Percentiles rank a stretch among this genome's conserved stretches.
Conservation (phyloP, 2,329 filamentous ascomycete species). For the Exophiala sp. region DNA sequence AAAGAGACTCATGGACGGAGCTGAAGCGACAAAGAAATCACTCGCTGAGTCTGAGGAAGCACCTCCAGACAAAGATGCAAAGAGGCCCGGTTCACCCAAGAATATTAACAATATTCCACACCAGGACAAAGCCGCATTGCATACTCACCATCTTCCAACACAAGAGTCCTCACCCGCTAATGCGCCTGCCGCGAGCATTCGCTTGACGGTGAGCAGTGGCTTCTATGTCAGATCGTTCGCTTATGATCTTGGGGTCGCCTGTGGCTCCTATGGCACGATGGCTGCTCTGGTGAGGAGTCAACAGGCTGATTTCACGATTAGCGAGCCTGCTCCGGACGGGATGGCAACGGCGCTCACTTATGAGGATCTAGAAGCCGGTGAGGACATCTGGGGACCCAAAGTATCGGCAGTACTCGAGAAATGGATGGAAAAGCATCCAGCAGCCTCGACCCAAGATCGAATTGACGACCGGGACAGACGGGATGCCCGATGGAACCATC, state of each 20-base stretch:
- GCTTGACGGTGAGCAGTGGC: constrained; percentile 89
- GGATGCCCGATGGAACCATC: constrained; percentile 1
- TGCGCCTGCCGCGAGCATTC: constrained; percentile 72
- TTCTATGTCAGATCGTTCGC: constrained; percentile 96
- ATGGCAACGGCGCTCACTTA: constrained; percentile 68
- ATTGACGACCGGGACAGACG: constrained; percentile 14
- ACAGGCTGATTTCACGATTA: constrained; percentile 67
- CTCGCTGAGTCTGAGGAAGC: not conserved
- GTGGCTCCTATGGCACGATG: constrained; percentile 83
- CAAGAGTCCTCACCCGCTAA: constrained; percentile 19
- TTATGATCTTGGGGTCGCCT: constrained; percentile 81
- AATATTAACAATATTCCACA: constrained; percentile 20
- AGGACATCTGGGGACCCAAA: constrained; percentile 77
- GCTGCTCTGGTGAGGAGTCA: constrained; percentile 73
- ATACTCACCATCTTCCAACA: constrained; percentile 25
- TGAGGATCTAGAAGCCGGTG: constrained; percentile 69
- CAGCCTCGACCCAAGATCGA: not conserved
- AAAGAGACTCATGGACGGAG: constrained; percentile 57
- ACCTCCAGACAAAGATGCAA: constrained; percentile 11
- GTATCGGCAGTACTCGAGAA: constrained; percentile 57
- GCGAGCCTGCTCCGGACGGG: constrained; percentile 34
- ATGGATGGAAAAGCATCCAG: constrained; percentile 45
- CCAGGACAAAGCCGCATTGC: constrained; percentile 27
- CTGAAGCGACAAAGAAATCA: constrained; percentile 22
- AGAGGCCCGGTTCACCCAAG: constrained; percentile 11